Evolutionary conservation across 768 basidiomycete genomes (phyloP).

Genomic region (Serendipita sp.): DNA sequence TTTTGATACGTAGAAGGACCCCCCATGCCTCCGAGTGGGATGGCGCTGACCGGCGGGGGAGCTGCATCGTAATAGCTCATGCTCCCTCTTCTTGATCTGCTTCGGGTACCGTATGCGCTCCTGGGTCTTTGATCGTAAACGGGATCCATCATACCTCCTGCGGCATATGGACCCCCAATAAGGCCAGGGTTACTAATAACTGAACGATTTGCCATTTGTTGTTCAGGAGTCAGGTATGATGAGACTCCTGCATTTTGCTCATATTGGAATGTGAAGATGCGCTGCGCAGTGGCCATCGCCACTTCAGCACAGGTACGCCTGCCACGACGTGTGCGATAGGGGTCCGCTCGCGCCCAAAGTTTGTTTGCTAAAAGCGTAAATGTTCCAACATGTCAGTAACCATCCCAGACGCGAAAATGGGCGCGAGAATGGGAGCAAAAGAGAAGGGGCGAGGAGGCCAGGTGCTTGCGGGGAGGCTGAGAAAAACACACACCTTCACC

Average conservation of each 20-base stretch:
- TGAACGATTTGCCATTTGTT: not conserved
- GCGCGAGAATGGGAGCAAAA: not conserved
- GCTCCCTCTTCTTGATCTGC: not conserved
- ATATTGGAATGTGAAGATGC: constrained; percentile 27
- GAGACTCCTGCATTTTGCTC: not conserved
- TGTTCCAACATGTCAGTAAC: constrained; percentile 5
- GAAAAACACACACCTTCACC: constrained; percentile 40
- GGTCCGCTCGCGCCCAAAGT: constrained; percentile 36
- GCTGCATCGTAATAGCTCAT: not conserved
- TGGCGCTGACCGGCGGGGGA: not conserved
- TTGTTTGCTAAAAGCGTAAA: constrained; percentile 29
- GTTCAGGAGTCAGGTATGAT: not conserved
- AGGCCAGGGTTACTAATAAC: not conserved
- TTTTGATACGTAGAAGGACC: not conserved
- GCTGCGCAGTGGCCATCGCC: constrained; percentile 50
- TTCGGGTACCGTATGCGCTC: not conserved
- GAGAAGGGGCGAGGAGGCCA: not conserved
- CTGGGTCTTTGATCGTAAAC: not conserved
- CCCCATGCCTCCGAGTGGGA: not conserved
- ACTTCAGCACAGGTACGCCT: constrained; percentile 41
- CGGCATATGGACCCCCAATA: not conserved
- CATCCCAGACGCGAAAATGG: not conserved
- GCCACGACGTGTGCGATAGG: constrained; percentile 29
- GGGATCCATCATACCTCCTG: not conserved
- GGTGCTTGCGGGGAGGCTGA: not conserved